A percentile compares a stretch with the other conserved stretches of the same genome.
Conservation (phyloP, 495 filamentous ascomycete species). For the Xeromyces bisporus region DNA sequence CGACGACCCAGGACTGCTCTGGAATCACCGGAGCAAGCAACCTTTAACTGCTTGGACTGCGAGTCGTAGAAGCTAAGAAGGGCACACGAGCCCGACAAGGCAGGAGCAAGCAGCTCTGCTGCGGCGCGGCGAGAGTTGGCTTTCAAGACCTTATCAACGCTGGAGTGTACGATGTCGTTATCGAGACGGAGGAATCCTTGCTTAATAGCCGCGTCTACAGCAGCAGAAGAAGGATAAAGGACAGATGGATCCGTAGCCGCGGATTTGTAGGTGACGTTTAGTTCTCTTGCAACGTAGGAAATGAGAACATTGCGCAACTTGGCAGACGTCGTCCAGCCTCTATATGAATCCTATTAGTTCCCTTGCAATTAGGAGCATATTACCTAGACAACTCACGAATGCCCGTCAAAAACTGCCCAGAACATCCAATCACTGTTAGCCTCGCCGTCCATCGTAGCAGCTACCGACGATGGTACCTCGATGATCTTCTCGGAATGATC, state of each 20-base stretch:
- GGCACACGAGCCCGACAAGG: slow-evolving; percentile 87
- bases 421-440: slow-evolving; percentile 94
- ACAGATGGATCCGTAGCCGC: slow-evolving; percentile 44
- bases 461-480: slow-evolving; percentile 50
- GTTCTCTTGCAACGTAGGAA: slow-evolving; percentile 77
- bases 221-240: slow-evolving; percentile 46
- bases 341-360: slow-evolving; percentile 17
- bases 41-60: slow-evolving; percentile 60
- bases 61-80: slow-evolving; percentile 93
- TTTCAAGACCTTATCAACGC: slow-evolving; percentile 73
- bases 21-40: slow-evolving; percentile 90
- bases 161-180: slow-evolving; percentile 81
- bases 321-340: slow-evolving; percentile 95
- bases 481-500: slow-evolving; percentile 96
- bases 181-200: slow-evolving; percentile 76
- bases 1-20: slow-evolving; percentile 80
- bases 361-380: not conserved
- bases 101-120: slow-evolving; percentile 81
- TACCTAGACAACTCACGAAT: slow-evolving; percentile 44
- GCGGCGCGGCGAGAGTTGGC: slow-evolving; percentile 72
- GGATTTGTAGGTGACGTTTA: slow-evolving; percentile 82
- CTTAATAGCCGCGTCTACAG: slow-evolving; percentile 85
- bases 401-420: slow-evolving; percentile 97
- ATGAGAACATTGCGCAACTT: slow-evolving; percentile 88
- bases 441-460: slow-evolving; percentile 31